Evolutionary conservation across 1,284 basidiomycete species (phyloP), one percentile per base, ranked within the genome.

Genomic region (Coniferiporia weirii): DNA sequence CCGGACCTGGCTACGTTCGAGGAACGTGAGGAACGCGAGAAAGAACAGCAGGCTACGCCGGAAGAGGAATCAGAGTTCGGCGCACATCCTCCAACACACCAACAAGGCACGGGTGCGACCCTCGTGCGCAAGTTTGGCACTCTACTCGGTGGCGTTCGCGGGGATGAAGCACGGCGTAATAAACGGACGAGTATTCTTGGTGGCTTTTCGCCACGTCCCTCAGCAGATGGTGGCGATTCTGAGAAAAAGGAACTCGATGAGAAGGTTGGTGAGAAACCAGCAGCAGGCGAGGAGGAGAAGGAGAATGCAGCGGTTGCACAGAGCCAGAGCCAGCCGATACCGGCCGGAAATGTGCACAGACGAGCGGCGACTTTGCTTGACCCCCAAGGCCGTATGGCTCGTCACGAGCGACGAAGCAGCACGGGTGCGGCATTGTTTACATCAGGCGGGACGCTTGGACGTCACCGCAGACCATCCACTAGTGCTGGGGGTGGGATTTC

Each of bases 401-500:
- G 83, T 36, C 89, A 93, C 67, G 88, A 92, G 64, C 75, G 91
- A 64, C 75, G 92, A 64, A 89, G 88, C 67, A 89, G 86, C 66
- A 86, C 85, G 0, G 84, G 88, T 17, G 85, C 79, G 15, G 79
- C 82, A 43, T 71, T 89, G 47, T 74, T 85, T 50, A 73, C 76
- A 0, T 69, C 69, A 46, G 81, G 79, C 13, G 82, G 82, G 4
- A 82, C 84, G 3, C 78, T 88, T 61, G 84, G 85, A 15, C 75
- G 87, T 4, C 80, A 81, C 70, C 76, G 85, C 27, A 74, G 89
- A 61, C 85, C 84, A 15, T 87, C 84, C 59, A 87, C 82, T 38
- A 84, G 82, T 45, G 71, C 69, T 13, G 59, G 64, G 0, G 66
- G 78, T 51, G 73, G 71, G 1, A 78, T 32, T 32, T 19, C 57